Evolutionary conservation across 257 asterid species (phyloP).

Genomic region (Solanum corneliomulleri): DNA sequence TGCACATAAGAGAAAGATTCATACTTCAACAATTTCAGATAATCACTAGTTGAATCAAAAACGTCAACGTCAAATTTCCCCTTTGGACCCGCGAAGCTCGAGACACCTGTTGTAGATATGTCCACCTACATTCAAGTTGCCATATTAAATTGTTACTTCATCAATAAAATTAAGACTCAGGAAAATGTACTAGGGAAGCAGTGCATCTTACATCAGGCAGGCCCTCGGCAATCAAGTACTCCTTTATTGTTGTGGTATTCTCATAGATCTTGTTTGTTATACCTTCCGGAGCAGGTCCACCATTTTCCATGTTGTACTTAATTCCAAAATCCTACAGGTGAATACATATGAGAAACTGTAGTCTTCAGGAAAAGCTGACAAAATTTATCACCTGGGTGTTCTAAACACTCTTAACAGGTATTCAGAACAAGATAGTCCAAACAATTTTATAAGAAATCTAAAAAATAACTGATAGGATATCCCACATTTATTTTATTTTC

Average conservation of each 20-base stretch:
- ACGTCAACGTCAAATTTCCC: constrained; percentile 88
- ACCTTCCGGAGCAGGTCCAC: constrained; percentile 99
- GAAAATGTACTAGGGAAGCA: background rate
- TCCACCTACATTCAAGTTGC: constrained; percentile 51
- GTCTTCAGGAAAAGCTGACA: background rate
- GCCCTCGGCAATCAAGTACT: constrained; percentile 84
- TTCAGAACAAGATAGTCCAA: background rate
- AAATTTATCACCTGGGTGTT: background rate
- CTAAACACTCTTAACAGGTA: background rate
- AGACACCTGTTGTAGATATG: constrained; percentile 49
- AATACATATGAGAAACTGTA: background rate
- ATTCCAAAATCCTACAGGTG: constrained; percentile 81
- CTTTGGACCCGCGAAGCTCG: constrained; percentile 75
- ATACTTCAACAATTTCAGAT: constrained; percentile 92
- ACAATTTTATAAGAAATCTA: background rate
- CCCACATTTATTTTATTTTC: background rate
- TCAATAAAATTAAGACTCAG: background rate
- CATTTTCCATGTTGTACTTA: constrained; percentile 98
- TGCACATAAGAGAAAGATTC: constrained; percentile 9
- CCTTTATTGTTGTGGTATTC: constrained; percentile 84
- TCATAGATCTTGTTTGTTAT: constrained; percentile 76
- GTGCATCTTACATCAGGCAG: constrained; percentile 69
- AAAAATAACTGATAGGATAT: background rate
- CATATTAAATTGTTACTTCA: background rate
- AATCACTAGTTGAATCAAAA: constrained; percentile 85